Evolutionary conservation across 2,329 filamentous ascomycete species (phyloP).

Genomic region (Fusarium aywerte): DNA sequence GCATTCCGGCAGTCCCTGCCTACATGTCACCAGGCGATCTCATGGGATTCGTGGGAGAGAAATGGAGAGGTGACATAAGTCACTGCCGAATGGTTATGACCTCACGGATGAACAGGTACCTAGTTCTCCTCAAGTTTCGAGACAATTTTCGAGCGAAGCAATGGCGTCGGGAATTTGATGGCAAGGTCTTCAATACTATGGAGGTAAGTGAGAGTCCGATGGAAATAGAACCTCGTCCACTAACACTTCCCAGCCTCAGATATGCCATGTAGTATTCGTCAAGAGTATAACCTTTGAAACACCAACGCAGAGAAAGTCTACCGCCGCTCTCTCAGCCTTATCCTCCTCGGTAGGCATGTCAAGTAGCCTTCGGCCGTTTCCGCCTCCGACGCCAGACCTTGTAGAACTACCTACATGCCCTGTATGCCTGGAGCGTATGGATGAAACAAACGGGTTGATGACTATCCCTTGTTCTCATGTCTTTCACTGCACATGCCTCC

Average conservation of each 20-base stretch:
- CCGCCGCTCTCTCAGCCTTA: constrained; percentile 70
- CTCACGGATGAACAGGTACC: constrained; percentile 86
- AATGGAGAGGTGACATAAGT: constrained; percentile 85
- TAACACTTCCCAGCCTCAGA: constrained; percentile 73
- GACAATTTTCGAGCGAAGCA: constrained; percentile 76
- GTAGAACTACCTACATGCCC: constrained; percentile 95
- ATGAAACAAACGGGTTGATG: constrained; percentile 92
- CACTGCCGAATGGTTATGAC: constrained; percentile 97
- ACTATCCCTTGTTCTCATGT: constrained; percentile 98
- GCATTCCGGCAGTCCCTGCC: constrained; percentile 92
- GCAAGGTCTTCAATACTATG: constrained; percentile 90
- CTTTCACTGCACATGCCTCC: constrained; percentile 94
- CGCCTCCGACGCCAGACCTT: constrained; percentile 79
- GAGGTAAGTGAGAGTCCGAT: constrained; percentile 65
- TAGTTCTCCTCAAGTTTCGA: constrained; percentile 95
- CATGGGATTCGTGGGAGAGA: constrained; percentile 88
- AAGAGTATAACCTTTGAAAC: constrained; percentile 88
- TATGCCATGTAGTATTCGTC: constrained; percentile 94
- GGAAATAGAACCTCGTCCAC: neutral
- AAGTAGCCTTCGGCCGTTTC: constrained; percentile 67
- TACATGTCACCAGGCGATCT: constrained; percentile 94
- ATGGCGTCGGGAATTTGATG: constrained; percentile 91
- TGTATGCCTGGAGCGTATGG: constrained; percentile 97
- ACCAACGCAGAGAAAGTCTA: constrained; percentile 59
- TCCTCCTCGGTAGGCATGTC: constrained; percentile 55